phyloP scores from a whole-genome alignment of 2,329 filamentous ascomycete species.

The Trichophyton verrucosum region DNA sequence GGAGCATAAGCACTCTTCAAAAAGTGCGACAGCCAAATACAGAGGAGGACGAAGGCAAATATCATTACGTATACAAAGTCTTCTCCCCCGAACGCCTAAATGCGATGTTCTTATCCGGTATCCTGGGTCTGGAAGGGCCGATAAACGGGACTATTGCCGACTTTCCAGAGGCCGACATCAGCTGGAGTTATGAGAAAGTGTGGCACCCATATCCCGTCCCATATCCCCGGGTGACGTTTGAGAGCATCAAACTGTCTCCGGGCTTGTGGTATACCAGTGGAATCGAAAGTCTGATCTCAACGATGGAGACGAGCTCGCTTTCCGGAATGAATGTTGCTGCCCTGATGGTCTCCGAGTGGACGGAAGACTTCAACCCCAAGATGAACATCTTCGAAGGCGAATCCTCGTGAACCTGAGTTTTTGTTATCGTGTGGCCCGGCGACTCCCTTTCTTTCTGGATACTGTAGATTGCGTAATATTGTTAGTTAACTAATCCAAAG shows the following conservation, averaged over 20 bases:
- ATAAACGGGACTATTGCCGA: conserved; percentile 19
- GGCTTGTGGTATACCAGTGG: conserved; percentile 46
- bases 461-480: background rate
- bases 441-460: background rate
- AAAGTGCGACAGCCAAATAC: conserved; percentile 46
- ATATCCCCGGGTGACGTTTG: conserved; percentile 75
- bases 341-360: conserved; percentile 39
- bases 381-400: conserved; percentile 12
- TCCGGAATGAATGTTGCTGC: conserved; percentile 58
- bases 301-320: conserved; percentile 90
- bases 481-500: background rate
- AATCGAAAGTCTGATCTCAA: conserved; percentile 90
- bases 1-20: conserved; percentile 65
- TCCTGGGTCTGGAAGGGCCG: conserved; percentile 34
- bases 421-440: background rate
- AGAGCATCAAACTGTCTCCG: conserved; percentile 55
- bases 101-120: conserved; percentile 34
- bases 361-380: conserved; percentile 12
- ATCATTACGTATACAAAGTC: conserved; percentile 54
- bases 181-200: conserved; percentile 63
- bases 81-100: conserved; percentile 46
- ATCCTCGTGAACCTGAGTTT: background rate
- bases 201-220: conserved; percentile 82
- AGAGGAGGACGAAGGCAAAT: conserved; percentile 12
- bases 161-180: conserved; percentile 39